Conservation (phyloP, 257 asterid genomes). For the Penstemon barbatus region DNA sequence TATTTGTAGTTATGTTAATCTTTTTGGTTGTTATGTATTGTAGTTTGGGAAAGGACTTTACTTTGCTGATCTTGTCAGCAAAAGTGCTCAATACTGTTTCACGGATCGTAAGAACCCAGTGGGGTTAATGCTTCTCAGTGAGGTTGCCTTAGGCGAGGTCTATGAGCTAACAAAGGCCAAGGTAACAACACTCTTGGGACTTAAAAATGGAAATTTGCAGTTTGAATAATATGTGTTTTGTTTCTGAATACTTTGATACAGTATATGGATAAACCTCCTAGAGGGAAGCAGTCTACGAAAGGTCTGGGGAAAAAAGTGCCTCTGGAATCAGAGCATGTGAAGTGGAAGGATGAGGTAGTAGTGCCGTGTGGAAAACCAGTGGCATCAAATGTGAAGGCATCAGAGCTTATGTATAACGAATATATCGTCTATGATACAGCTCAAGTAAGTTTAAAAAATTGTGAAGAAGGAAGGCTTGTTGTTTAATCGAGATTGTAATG, state of each 20-base stretch:
- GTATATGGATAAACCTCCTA: conserved; percentile 95
- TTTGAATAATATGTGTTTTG: too few relatives aligned
- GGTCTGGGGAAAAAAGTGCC: conserved; percentile 91
- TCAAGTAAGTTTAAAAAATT: conserved; percentile 56
- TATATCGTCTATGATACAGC: conserved; percentile 84
- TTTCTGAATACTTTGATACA: conserved; percentile 31
- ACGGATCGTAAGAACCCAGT: conserved; percentile 77
- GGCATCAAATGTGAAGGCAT: conserved; percentile 59
- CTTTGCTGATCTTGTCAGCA: conserved; percentile 95
- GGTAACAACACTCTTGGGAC: conserved; percentile 39
- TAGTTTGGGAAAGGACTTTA: conserved; percentile 97
- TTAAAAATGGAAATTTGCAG: too few relatives aligned
- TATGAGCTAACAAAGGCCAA: conserved; percentile 71
- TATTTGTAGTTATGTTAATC: conserved; percentile 8
- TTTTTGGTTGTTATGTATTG: conserved; percentile 20
- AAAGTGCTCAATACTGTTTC: conserved; percentile 97
- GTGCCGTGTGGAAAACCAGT: conserved; percentile 95
- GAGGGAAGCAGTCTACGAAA: conserved; percentile 88
- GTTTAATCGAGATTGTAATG: too few relatives aligned
- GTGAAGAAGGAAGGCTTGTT: too few relatives aligned
- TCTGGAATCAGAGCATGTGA: conserved; percentile 57
- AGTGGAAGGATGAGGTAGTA: conserved; percentile 82
- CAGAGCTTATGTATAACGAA: conserved; percentile 90
- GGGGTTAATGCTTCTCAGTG: conserved; percentile 94
- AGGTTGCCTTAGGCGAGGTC: conserved; percentile 92